Percentiles rank a stretch among this genome's conserved stretches.
Conservation (phyloP, 495 filamentous ascomycete species). For the Talaromyces proteolyticus region DNA sequence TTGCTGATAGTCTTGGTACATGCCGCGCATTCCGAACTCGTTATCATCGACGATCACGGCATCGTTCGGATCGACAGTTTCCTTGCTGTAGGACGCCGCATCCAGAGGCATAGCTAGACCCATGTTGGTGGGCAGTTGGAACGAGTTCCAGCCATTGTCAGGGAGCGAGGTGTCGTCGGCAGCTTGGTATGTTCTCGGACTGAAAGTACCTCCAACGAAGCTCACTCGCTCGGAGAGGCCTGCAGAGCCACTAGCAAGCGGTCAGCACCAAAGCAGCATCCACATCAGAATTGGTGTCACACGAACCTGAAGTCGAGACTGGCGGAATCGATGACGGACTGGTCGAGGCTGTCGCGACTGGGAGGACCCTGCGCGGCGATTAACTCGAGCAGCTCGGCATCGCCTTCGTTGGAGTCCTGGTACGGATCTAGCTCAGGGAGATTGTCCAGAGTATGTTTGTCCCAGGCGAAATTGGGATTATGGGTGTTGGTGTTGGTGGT, state of each 20-base stretch:
- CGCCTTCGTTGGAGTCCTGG: constrained; percentile 37
- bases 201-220: constrained; percentile 35
- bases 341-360: constrained; percentile 11
- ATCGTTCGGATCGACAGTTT: constrained; percentile 16
- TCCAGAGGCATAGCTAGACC: constrained; percentile 30
- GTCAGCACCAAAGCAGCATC: background rate
- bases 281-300: background rate
- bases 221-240: constrained; percentile 24
- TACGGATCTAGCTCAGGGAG: constrained; percentile 38
- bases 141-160: constrained; percentile 37
- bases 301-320: constrained; percentile 12
- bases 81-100: constrained; percentile 30
- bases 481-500: constrained; percentile 18
- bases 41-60: constrained; percentile 38
- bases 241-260: constrained; percentile 9
- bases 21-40: constrained; percentile 26
- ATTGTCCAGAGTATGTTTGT: constrained; percentile 33
- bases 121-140: constrained; percentile 33
- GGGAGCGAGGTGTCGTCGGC: constrained; percentile 38
- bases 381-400: constrained; percentile 32
- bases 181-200: constrained; percentile 36
- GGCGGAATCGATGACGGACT: constrained; percentile 17
- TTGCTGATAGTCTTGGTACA: constrained; percentile 23
- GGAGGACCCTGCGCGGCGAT: constrained; percentile 25
- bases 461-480: constrained; percentile 31